Evolutionary conservation across 345 rosid genomes (phyloP), one percentile per base, ranked within the genome.

Genomic region (Eucalyptus urophylla): DNA sequence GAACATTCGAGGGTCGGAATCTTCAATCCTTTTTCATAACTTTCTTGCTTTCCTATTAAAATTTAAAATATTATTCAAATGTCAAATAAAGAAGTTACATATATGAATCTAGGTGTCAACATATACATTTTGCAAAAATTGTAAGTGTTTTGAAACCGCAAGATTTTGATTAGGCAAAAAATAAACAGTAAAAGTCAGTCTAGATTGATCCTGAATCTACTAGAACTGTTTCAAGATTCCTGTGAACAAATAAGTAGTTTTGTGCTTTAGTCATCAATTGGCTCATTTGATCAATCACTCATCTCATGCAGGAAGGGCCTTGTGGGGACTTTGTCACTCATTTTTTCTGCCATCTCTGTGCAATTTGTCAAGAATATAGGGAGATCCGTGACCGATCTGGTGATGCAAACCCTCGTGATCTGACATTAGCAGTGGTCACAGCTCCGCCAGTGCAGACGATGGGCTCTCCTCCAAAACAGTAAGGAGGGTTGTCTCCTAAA

Each of bases 291-390:
- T 37, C 40, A 40, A 72, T 69, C 62, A 2, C 86, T 33, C 54
- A 88, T 49, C 80, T 31, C 44, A 49, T 83, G 93, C 94, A 97
- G 99, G 99, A 95, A 90, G 99, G 95, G 43, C 98, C 98, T 37
- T 97, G 98, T 90, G 94, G 96, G 86, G 99, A 97, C 91, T 93
- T 95, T 17, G 92, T 92, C 14, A 93, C 98, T 56, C 99, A 95
- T 91, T 95, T 94, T 90, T 97, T 93, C 92, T 97, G 99, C 91
- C 99, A 97, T 94, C 94, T 95, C 88, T 96, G 99, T 86, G 97
- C 99, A 50, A 92, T 94, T 90, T 96, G 97, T 92, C 99, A 95
- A 93, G 99, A 97, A 90, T 97, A 94, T 62, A 93, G 98, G 91
- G 98, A 97, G 94, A 95, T 95, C 53, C 90, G 95, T 40, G 97